Base-by-base conservation (phyloP, 1,284 basidiomycete genomes). In the Chiua sp. region DNA sequence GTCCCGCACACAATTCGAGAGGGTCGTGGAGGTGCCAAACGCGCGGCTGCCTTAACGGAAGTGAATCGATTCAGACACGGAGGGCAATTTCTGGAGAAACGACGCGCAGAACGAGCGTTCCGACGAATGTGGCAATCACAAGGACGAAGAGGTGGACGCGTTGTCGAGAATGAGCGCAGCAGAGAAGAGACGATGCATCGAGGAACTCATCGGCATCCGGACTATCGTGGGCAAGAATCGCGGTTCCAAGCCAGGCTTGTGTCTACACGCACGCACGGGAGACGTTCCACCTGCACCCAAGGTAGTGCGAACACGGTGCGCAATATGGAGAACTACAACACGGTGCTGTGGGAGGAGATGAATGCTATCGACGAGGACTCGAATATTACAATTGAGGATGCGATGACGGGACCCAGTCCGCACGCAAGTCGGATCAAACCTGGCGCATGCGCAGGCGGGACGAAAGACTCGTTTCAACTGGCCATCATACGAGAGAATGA, bases 181-280 rank as follows among this genome's bases (percentile, higher is more conserved):
- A 6, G 74, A 74, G 58, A 81, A 86, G 61, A 78, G 80, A 47
- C 70, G 74, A 57, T 74, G 75, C 7, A 79, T 87, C 62, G 85
- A 86, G 65, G 68, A 79, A 42, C 60, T 85, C 53, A 83, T 87
- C 46, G 84, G 85, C 0, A 75, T 86, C n/a, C 74, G 79, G 6
- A 56, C 63, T 7, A 51, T 65, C 20, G 62, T 62, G 46, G 68
- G 71, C 49, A 74, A 68, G 60, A 70, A 63, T 49, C 68, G 62
- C 20, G 57, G 60, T 26, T 54, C 67, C 3, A 61, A 46, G 39
- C 49, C 30, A 7, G 26, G 61, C 3, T 51, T 72, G 53, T 65
- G 63, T 18, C 46, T 68, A 46, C 23, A 37, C 26, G 6, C 54
- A 3, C 59, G 66, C 22, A 15, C 3, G 6, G 44, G 56, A 3